A percentile compares a stretch with the other conserved stretches of the same genome.
These are phyloP conservation scores for Phaffomyces opuntiae DNA, from an alignment of 805 yeast genomes.

Conservation along the genomic window DNA sequence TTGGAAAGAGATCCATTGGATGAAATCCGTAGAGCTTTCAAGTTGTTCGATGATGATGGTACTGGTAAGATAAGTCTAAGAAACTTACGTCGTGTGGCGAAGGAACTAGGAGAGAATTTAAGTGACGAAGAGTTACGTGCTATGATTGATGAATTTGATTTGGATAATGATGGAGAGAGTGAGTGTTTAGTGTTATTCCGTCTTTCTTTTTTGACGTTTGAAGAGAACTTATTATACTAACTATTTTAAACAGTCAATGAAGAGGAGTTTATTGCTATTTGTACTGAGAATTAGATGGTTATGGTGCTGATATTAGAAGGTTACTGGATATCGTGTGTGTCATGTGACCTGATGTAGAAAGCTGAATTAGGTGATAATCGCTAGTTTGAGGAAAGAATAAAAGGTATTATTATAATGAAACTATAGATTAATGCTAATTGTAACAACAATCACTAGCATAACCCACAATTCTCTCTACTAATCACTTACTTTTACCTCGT, in stretches of 20 bases:
- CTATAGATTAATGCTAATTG: too few species aligned
- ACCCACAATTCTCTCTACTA: too few species aligned
- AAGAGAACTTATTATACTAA: slow-evolving; percentile 20
- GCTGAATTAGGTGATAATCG: too few species aligned
- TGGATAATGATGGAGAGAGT: slow-evolving; percentile 91
- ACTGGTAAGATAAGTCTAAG: slow-evolving; percentile 82
- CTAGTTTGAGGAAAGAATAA: too few species aligned
- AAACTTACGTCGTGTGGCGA: slow-evolving; percentile 81
- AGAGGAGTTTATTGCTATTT: slow-evolving; percentile 83
- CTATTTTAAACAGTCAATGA: slow-evolving; percentile 42
- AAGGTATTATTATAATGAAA: too few species aligned
- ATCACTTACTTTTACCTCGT: too few species aligned
- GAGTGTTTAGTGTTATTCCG: not conserved
- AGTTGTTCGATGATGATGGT: slow-evolving; percentile 77
- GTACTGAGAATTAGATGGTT: slow-evolving; percentile 52
- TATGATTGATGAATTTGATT: slow-evolving; percentile 96
- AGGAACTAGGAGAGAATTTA: slow-evolving; percentile 85
- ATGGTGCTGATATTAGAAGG: not conserved
- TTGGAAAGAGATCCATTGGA: slow-evolving; percentile 86
- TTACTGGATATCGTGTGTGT: too few species aligned
- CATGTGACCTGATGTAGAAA: too few species aligned
- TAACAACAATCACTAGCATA: too few species aligned
- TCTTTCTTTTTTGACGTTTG: slow-evolving; percentile 22
- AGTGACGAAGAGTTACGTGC: slow-evolving; percentile 91
- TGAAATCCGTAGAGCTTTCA: slow-evolving; percentile 85